Evolutionary conservation across 805 yeast species (phyloP), one percentile per base, ranked within the genome.

Genomic region (Schwanniomyces pseudopolymorphus): DNA sequence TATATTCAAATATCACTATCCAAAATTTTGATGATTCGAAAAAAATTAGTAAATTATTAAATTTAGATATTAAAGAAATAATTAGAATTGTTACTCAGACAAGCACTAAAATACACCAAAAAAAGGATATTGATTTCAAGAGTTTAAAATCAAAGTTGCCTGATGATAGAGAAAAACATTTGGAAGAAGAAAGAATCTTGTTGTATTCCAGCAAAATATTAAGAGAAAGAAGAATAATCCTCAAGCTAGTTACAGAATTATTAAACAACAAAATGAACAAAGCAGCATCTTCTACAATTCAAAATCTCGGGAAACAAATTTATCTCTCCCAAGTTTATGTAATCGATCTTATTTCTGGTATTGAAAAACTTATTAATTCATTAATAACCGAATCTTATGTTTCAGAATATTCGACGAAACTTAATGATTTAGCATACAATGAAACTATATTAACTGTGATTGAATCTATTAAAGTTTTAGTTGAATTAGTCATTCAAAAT

Each of bases 181-280:
- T 58, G 40, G 64, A 67, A 41, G 52, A 56, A 8, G 66, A 69
- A 37, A 55, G 71, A 31, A 48, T 69, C 14, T 42, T 59, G 13
- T 50, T 72, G n/a, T 70, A 74, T 55, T 64, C 69, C 7, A 58
- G 67, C 17, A 61, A 59, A n/a, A 64, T 78, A 1, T 61, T 81
- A 46, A 63, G 72, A 46, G 89, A 84, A 55, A 74, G 85, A 56
- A 66, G 81, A 49, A 59, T 70, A 1, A 63, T 80, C 0, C 55
- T 81, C n/a, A 69, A 72, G 35, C 60, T 78, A 3, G 67, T 74
- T 1, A 56, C 69, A 33, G 70, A 65, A 55, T 77, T 83, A 51
- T 75, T 79, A n/a, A 79, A 42, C 39, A 72, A 48, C 43, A 79
- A 64, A 38, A 69, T 61, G 1, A 69, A 50, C 7, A 62, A 56